Evolutionary conservation across 768 basidiomycete genomes (phyloP), one percentile per base, ranked within the genome.

Genomic region (Pisolithus marmoratus): DNA sequence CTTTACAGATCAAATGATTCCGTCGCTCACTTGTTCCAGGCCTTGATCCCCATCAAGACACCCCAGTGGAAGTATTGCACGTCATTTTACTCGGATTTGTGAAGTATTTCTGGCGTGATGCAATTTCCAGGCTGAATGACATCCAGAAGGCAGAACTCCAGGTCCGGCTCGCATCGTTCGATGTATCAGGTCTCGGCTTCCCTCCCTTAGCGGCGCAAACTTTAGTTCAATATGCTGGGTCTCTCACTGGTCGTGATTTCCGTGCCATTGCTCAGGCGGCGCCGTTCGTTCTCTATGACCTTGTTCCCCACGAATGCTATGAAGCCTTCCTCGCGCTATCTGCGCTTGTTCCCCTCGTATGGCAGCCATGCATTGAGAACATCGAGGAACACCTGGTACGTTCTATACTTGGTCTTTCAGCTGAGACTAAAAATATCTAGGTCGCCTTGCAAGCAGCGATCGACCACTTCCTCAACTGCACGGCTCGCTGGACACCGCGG

Each of bases 61-160:
- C 38, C 44, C 49, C 48, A 4, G 71, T 75, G 0, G 74, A 77
- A 51, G 72, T 76, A 22, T 60, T 77, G 0, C 76, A 78, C 54
- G 69, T 72, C 4, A 58, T 76, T 23, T 61, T 78, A 0, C 69
- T 77, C 2, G 75, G 76, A 0, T 68, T 76, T 57, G 65, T 78
- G 46, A 78, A 79, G 44, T 79, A 78, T 52, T 66, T 75, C 26
- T 79, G 77, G 76, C 65, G 70, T 40, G 75, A 78, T 58, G 58
- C 62, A 0, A 54, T 71, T 11, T 56, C 59, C 20, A 56, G 57
- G 17, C 26, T 64, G 23, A 61, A 61, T 11, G 61, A 66, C 11
- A 57, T 63, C 19, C 38, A 50, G 29, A 71, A 71, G 12, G 31
- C 31, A 9, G 31, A 31, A 11, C 31, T 31, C 9, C 31, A 31